A percentile compares a stretch with the other conserved stretches of the same genome.
Evolutionary conservation across 2,329 filamentous ascomycete species (phyloP).

Genomic region (Beauveria asiatica): DNA sequence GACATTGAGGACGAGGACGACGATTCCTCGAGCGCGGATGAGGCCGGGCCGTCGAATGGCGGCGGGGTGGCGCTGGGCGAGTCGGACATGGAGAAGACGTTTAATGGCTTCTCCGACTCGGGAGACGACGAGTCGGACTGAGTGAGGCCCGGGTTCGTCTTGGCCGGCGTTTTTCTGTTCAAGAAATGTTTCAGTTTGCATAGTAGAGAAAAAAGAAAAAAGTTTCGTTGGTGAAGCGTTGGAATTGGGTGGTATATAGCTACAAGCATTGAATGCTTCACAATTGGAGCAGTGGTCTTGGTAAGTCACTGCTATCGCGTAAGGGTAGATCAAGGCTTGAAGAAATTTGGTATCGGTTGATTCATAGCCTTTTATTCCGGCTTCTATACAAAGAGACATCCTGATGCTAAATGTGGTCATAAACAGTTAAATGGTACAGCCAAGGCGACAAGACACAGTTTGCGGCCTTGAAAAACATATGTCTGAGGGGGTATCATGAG

Average conservation of each 20-base stretch:
- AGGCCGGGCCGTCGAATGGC: slow-evolving; percentile 14
- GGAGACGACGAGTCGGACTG: slow-evolving; percentile 30
- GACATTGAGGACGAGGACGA: slow-evolving; percentile 55
- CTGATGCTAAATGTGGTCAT: slow-evolving; percentile 1
- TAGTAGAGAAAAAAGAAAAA: background rate
- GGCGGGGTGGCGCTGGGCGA: slow-evolving; percentile 26
- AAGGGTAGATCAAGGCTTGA: background rate
- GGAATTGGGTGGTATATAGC: background rate
- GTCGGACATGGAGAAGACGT: slow-evolving; percentile 46
- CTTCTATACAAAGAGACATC: background rate
- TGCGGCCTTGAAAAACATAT: background rate
- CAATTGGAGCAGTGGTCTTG: background rate
- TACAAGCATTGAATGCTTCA: background rate
- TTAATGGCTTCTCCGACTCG: slow-evolving; percentile 46
- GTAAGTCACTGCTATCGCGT: background rate
- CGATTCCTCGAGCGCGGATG: slow-evolving; percentile 26
- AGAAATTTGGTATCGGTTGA: background rate
- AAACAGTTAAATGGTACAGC: background rate
- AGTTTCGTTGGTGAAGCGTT: background rate
- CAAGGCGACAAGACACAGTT: background rate
- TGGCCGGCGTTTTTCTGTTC: background rate
- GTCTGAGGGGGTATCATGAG: slow-evolving; percentile 4
- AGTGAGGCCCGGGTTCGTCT: background rate
- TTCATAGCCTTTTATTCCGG: background rate
- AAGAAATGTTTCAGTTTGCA: background rate